phyloP scores from a whole-genome alignment of 768 basidiomycete genomes.

The Hericium rajendrae region DNA sequence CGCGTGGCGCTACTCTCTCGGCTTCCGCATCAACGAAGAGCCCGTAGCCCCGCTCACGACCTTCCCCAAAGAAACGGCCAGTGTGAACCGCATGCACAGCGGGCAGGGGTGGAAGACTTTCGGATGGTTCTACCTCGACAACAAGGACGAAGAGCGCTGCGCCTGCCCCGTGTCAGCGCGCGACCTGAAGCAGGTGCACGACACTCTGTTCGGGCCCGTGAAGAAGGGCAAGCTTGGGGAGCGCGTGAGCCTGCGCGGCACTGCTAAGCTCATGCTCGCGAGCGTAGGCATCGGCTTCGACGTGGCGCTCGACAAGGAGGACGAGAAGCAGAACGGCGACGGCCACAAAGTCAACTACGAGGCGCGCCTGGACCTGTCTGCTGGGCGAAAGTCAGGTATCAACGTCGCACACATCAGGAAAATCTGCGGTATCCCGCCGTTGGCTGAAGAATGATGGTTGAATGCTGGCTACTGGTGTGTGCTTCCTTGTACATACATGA shows the following conservation, averaged over 20 bases:
- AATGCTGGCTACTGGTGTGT: too few relatives aligned
- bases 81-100: neutral
- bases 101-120: neutral
- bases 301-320: neutral
- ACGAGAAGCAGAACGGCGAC: neutral
- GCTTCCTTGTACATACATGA: too few relatives aligned
- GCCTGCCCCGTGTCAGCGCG: neutral
- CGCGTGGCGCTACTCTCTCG: neutral
- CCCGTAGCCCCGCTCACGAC: neutral
- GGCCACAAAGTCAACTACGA: neutral
- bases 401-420: neutral
- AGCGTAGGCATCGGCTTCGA: neutral
- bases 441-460: neutral
- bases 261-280: neutral
- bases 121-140: neutral
- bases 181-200: neutral
- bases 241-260: neutral
- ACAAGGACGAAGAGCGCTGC: neutral
- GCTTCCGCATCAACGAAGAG: neutral
- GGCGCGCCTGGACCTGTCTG: neutral
- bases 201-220: neutral
- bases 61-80: neutral
- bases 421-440: neutral
- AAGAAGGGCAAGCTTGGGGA: neutral
- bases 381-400: neutral